Percentiles rank a stretch among this genome's conserved stretches.
phyloP scores from a whole-genome alignment of 2,329 filamentous ascomycete species.

The Alternaria alternata region DNA sequence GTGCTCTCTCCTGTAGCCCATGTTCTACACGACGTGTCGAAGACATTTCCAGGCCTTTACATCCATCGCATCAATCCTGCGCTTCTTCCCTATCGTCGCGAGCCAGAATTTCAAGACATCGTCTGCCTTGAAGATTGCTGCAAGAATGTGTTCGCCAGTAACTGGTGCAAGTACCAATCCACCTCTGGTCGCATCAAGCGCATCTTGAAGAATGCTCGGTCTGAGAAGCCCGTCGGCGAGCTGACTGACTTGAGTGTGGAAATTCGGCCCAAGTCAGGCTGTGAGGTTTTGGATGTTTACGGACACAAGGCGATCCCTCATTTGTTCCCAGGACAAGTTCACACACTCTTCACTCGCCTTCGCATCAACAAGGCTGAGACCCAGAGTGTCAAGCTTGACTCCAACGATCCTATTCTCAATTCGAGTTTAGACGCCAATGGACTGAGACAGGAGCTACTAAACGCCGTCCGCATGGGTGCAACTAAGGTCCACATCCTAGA shows the following conservation, averaged over 20 bases:
- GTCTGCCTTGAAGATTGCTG: constrained; percentile 34
- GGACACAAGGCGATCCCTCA: constrained; percentile 27
- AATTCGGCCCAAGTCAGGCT: constrained; percentile 33
- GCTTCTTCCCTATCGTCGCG: constrained; percentile 29
- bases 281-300: constrained; percentile 29
- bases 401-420: constrained; percentile 32
- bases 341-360: constrained; percentile 34
- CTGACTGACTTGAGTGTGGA: constrained; percentile 34
- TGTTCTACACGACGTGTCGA: constrained; percentile 34
- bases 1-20: constrained; percentile 36
- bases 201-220: constrained; percentile 39
- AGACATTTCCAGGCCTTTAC: constrained; percentile 27
- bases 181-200: constrained; percentile 30
- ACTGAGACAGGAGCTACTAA: constrained; percentile 31
- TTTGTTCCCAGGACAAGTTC: constrained; percentile 39
- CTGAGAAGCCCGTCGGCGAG: constrained; percentile 29
- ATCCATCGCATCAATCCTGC: constrained; percentile 43
- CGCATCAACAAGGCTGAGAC: constrained; percentile 27
- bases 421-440: constrained; percentile 31
- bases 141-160: constrained; percentile 36
- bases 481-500: constrained; percentile 36
- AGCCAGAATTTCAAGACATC: constrained; percentile 17
- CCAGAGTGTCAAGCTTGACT: constrained; percentile 24
- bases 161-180: constrained; percentile 37
- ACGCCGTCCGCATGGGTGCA: constrained; percentile 25